Percentiles rank a stretch among this genome's conserved stretches.
Conservation (phyloP, 768 basidiomycete genomes). For the Rhizopogon roseolus region DNA sequence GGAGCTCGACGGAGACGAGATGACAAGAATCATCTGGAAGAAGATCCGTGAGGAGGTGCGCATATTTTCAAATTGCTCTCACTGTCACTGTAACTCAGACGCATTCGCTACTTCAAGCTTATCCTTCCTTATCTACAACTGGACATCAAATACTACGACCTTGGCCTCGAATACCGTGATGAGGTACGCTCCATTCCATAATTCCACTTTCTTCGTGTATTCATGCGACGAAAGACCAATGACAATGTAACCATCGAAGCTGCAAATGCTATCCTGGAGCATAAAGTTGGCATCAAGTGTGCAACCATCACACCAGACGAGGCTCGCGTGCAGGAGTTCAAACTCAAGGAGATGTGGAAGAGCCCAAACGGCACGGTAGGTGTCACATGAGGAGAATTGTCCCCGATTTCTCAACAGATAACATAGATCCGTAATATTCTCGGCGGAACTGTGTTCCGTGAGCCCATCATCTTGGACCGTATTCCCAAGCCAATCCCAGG, state of each 20-base stretch:
- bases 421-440: conserved; percentile 91
- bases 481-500: conserved; percentile 95
- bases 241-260: conserved; percentile 92
- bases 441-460: conserved; percentile 97
- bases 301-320: conserved; percentile 99
- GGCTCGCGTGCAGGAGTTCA: conserved; percentile 93
- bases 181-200: conserved; percentile 40
- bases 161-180: conserved; percentile 93
- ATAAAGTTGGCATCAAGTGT: conserved; percentile 98
- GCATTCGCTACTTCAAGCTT: conserved; percentile 49
- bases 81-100: background rate
- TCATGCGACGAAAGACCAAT: conserved; percentile 58
- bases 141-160: conserved; percentile 97
- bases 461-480: conserved; percentile 88
- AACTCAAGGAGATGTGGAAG: conserved; percentile 98
- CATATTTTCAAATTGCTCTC: conserved; percentile 4
- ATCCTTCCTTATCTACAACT: conserved; percentile 93
- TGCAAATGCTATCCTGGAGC: conserved; percentile 89
- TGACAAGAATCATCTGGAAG: conserved; percentile 99
- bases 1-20: conserved; percentile 96
- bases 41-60: conserved; percentile 91
- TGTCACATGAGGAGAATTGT: conserved; percentile 5
- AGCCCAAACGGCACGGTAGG: conserved; percentile 92
- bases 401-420: conserved; percentile 2
- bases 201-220: background rate